These are phyloP conservation scores for Fomitopsis schrenkii DNA, from an alignment of 1,284 basidiomycete species.

Conservation along the genomic window DNA sequence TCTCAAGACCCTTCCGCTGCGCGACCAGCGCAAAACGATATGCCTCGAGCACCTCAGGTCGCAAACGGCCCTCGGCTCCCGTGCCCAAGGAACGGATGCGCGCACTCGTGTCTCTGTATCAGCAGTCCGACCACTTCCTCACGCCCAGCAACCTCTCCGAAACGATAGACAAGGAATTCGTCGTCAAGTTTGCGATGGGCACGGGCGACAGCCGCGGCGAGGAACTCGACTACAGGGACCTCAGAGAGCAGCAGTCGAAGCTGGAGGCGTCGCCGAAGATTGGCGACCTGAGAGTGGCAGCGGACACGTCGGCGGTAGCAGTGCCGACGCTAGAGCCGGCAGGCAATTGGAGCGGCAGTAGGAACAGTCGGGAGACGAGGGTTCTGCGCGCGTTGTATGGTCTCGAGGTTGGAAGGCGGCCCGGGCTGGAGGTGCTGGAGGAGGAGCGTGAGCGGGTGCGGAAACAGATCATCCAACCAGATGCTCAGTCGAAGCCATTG, in stretches of 20 bases:
- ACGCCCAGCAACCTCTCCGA: constrained; percentile 61
- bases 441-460: constrained; percentile 32
- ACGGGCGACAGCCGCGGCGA: constrained; percentile 1
- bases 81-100: constrained; percentile 62
- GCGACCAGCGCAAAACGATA: constrained; percentile 10
- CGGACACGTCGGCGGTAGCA: neutral
- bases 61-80: neutral
- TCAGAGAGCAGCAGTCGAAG: constrained; percentile 13
- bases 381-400: constrained; percentile 62
- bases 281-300: constrained; percentile 11
- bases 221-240: constrained; percentile 2
- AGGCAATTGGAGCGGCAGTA: constrained; percentile 14
- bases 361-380: constrained; percentile 36
- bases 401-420: constrained; percentile 36
- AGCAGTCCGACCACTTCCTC: constrained; percentile 62
- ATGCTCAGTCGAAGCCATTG: neutral
- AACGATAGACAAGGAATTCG: constrained; percentile 62
- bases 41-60: constrained; percentile 4
- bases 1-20: constrained; percentile 14
- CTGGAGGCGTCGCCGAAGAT: constrained; percentile 37
- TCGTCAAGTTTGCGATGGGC: neutral
- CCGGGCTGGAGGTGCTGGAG: constrained; percentile 52
- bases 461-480: neutral
- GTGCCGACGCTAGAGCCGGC: neutral
- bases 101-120: constrained; percentile 69